A percentile compares a stretch with the other conserved stretches of the same genome.
These are phyloP conservation scores for Amaranthus hypochondriacus DNA, from an alignment of 148 eudicot genomes.

Conservation along the genomic window DNA sequence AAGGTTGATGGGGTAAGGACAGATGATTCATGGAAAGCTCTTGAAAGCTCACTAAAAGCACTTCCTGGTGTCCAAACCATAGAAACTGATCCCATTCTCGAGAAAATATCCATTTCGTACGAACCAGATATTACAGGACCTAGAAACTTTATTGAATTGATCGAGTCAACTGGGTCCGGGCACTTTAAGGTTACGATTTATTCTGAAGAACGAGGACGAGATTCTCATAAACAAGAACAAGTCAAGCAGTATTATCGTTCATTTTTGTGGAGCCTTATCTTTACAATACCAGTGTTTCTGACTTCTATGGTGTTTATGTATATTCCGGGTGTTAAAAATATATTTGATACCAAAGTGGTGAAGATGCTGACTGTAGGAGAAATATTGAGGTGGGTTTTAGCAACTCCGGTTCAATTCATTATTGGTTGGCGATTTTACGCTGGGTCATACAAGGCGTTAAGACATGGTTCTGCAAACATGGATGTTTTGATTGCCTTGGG, in stretches of 20 bases:
- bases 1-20: conserved; percentile 55
- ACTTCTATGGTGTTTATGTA: conserved; percentile 93
- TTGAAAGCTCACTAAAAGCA: conserved; percentile 56
- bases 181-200: conserved; percentile 58
- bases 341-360: conserved; percentile 57
- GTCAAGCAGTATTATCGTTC: conserved; percentile 53
- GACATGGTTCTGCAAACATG: conserved; percentile 91
- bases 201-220: conserved; percentile 65
- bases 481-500: conserved; percentile 93
- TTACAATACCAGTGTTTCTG: conserved; percentile 79
- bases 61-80: conserved; percentile 70
- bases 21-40: conserved; percentile 41
- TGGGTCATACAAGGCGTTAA: conserved; percentile 77
- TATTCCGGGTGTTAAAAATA: conserved; percentile 62
- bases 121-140: conserved; percentile 81
- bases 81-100: conserved; percentile 39
- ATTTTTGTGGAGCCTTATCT: conserved; percentile 80
- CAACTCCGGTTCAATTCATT: conserved; percentile 91
- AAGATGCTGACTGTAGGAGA: conserved; percentile 73
- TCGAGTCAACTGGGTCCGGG: conserved; percentile 63
- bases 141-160: conserved; percentile 60
- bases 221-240: conserved; percentile 53
- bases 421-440: conserved; percentile 77
- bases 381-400: conserved; percentile 69
- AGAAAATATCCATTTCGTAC: conserved; percentile 61